Conservation (phyloP, 108 stramenopile species). For the Bacterosira constricta region DNA sequence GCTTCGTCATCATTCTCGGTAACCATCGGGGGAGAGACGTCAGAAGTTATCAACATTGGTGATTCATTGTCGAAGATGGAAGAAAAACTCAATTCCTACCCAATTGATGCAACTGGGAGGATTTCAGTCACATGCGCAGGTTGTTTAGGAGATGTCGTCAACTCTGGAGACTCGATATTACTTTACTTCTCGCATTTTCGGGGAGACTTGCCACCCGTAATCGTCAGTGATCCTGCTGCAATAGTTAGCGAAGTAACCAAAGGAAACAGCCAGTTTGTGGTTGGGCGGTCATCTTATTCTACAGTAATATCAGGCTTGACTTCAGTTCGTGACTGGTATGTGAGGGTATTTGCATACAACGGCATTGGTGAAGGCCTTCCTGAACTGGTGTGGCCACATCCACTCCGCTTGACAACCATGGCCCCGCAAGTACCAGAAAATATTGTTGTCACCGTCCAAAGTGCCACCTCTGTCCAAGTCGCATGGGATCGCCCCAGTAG, state of each 20-base stretch:
- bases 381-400: constrained; percentile 40
- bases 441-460: constrained; percentile 34
- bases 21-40: constrained; percentile 42
- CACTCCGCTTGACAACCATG: constrained; percentile 31
- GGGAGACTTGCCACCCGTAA: constrained; percentile 48
- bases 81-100: constrained; percentile 40
- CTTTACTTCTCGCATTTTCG: constrained; percentile 43
- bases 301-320: constrained; percentile 50
- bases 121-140: constrained; percentile 29
- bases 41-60: constrained; percentile 33
- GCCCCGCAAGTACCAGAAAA: constrained; percentile 51
- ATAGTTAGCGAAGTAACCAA: constrained; percentile 42
- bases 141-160: constrained; percentile 20
- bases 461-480: constrained; percentile 44
- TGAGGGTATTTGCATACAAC: constrained; percentile 84
- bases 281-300: constrained; percentile 49
- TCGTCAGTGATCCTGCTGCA: constrained; percentile 30
- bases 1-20: constrained; percentile 42
- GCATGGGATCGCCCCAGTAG: constrained; percentile 62
- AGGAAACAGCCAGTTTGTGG: constrained; percentile 51
- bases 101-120: constrained; percentile 33
- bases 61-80: constrained; percentile 33
- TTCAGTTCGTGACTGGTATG: constrained; percentile 64
- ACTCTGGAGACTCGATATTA: constrained; percentile 27
- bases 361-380: constrained; percentile 63